Conservation (phyloP, 2,329 filamentous ascomycete species). For the Parastagonospora nodorum region DNA sequence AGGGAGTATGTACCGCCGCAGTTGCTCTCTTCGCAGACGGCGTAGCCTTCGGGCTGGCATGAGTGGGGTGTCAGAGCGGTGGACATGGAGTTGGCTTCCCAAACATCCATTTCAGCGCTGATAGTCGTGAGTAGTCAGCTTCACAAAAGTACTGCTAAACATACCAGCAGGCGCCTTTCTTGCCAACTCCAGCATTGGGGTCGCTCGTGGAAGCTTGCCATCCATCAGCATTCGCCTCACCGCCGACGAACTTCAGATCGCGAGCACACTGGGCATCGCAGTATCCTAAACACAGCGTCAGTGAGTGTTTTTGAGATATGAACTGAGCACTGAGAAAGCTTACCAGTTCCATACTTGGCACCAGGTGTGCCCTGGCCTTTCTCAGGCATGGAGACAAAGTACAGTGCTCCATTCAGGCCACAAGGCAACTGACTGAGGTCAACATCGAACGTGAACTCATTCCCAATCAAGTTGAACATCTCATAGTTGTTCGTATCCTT, state of each 20-base stretch:
- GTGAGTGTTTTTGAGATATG: neutral
- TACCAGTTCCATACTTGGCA: constrained; percentile 59
- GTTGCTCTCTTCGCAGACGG: constrained; percentile 55
- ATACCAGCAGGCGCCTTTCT: constrained; percentile 63
- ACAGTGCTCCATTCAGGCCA: constrained; percentile 65
- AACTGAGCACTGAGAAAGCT: constrained; percentile 30
- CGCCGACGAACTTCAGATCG: constrained; percentile 57
- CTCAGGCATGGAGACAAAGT: constrained; percentile 61
- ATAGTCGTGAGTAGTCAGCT: neutral
- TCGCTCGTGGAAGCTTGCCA: constrained; percentile 60
- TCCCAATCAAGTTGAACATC: constrained; percentile 42
- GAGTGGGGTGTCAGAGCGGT: constrained; percentile 68
- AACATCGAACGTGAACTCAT: constrained; percentile 45
- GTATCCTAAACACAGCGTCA: constrained; percentile 42
- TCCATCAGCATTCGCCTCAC: constrained; percentile 60
- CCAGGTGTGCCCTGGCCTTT: constrained; percentile 53
- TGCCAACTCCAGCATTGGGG: constrained; percentile 56
- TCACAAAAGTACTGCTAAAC: neutral
- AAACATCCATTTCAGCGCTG: constrained; percentile 63
- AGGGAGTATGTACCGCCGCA: constrained; percentile 54
- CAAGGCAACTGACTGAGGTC: constrained; percentile 65
- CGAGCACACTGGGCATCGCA: constrained; percentile 42
- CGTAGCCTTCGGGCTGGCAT: constrained; percentile 58
- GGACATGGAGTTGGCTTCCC: constrained; percentile 70
- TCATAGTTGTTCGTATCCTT: constrained; percentile 38